phyloP scores from a whole-genome alignment of 108 stramenopile genomes.

The Nitzschia palea region DNA sequence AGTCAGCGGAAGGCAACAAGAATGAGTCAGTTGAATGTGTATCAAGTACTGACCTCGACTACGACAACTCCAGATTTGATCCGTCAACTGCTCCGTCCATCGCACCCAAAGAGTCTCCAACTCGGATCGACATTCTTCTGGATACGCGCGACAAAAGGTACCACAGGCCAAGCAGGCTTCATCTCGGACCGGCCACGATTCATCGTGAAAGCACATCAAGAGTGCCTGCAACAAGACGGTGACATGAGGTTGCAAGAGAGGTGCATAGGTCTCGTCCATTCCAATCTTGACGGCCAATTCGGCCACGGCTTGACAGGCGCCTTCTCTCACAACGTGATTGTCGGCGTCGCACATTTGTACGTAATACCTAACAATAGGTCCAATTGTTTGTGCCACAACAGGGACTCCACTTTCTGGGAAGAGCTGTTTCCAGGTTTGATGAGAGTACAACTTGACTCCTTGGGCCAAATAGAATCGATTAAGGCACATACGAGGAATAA shows the following conservation, averaged over 20 bases:
- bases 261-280: slow-evolving; percentile 11
- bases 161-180: slow-evolving; percentile 96
- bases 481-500: slow-evolving; percentile 95
- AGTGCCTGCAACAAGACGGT: slow-evolving; percentile 78
- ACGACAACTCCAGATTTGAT: slow-evolving; percentile 96
- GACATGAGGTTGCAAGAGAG: slow-evolving; percentile 67
- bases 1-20: too few relatives aligned
- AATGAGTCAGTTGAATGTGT: too few relatives aligned
- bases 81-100: slow-evolving; percentile 94
- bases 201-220: slow-evolving; percentile 97
- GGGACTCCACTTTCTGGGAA: slow-evolving; percentile 72
- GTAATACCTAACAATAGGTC: slow-evolving; percentile 89
- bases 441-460: slow-evolving; percentile 92
- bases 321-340: slow-evolving; percentile 96
- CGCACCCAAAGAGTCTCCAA: slow-evolving; percentile 80
- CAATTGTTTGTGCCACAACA: slow-evolving; percentile 78
- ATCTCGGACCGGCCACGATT: slow-evolving; percentile 98
- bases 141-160: slow-evolving; percentile 80
- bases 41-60: too few relatives aligned
- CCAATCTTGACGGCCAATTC: slow-evolving; percentile 91
- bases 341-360: slow-evolving; percentile 90
- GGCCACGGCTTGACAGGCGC: slow-evolving; percentile 94
- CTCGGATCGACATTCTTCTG: slow-evolving; percentile 85
- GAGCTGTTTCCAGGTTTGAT: slow-evolving; percentile 91
- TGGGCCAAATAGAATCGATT: slow-evolving; percentile 97